Base-by-base conservation (phyloP, 2,329 filamentous ascomycete species). In the Hymenoscyphus albidus region DNA sequence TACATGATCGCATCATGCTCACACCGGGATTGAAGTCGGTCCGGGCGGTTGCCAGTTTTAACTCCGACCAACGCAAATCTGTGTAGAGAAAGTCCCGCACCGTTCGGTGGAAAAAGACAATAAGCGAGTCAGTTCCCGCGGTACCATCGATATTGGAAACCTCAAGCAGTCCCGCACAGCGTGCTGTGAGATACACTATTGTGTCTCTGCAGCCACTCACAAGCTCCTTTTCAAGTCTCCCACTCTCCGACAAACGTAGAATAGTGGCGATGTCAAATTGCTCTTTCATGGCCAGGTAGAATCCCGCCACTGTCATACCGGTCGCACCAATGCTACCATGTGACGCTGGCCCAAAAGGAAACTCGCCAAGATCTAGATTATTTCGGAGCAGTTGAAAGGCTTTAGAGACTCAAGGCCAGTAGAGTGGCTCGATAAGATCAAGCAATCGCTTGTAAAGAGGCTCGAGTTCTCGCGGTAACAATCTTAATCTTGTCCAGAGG, bases 381-480 rank as follows among this genome's bases (percentile, higher is more conserved):
- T 55, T 32, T 16, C 58, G 48, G 13, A 56, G 2, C 4, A 62
- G 18, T 10, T 55, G 60, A 35, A 62, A 62, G 10, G 48, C 66
- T 59, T 16, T 63, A 39, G 7, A 69, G 35, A 16, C 64, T 64
- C 56, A 63, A 61, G 38, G 65, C 6, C 58, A 35, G 42, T 68
- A 67, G n/a, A 67, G 40, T 0, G 22, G 35, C 42, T 67, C 62
- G 2, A 64, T 57, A n/a, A 31, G 55, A 51, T 13, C 31, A 1
- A 68, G 44, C 0, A 68, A 61, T n/a, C 65, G 54, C 5, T 56
- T 16, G 38, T 61, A 66, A n/a, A 58, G 39, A 9, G 32, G 12
- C 35, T 63, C 51, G 32, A 66, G 35, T 2, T 62, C 62, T n/a
- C 4, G 22, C 0, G 62, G 64, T 32, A 66, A 39, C 7, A 16